Conservation (phyloP, 176 grass and related monocot genomes). For the Elaeis guineensis region DNA sequence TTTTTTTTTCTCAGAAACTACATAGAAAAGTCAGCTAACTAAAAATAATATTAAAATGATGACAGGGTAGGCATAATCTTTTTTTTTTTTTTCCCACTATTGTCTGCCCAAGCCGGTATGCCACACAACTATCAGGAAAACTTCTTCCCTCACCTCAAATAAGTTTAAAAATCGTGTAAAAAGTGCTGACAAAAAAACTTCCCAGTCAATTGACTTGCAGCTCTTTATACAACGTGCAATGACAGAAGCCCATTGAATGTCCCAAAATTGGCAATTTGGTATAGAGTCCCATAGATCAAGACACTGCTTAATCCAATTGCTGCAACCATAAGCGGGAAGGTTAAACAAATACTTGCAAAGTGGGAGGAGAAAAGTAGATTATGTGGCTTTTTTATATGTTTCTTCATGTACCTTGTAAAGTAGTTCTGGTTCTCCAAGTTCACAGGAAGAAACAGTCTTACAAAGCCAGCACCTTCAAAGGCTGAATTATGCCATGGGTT, state of each 20-base stretch:
- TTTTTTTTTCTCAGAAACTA: no score
- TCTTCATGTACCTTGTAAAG: constrained; percentile 60
- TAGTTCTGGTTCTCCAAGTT: constrained; percentile 69
- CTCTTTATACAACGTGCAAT: constrained; percentile 79
- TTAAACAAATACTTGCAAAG: constrained; percentile 13
- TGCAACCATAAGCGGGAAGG: constrained; percentile 12
- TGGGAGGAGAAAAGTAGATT: not conserved
- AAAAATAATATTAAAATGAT: no score
- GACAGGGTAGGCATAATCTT: no score
- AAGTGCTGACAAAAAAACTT: constrained; percentile 65
- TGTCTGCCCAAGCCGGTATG: no score
- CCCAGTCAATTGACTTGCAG: constrained; percentile 66
- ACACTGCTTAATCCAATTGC: constrained; percentile 64
- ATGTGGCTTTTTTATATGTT: constrained; percentile 8
- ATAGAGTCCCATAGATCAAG: constrained; percentile 72
- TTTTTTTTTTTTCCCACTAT: no score
- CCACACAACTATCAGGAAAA: not conserved
- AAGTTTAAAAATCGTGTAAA: constrained; percentile 82
- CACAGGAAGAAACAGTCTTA: constrained; percentile 75
- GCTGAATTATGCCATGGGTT: constrained; percentile 97
- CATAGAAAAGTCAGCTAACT: no score
- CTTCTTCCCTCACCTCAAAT: constrained; percentile 64
- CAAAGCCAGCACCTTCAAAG: constrained; percentile 96
- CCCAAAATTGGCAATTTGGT: constrained; percentile 94
- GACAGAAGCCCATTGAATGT: constrained; percentile 83